Conservation (phyloP, 1,284 basidiomycete genomes). For the Moniliophthora roreri region DNA sequence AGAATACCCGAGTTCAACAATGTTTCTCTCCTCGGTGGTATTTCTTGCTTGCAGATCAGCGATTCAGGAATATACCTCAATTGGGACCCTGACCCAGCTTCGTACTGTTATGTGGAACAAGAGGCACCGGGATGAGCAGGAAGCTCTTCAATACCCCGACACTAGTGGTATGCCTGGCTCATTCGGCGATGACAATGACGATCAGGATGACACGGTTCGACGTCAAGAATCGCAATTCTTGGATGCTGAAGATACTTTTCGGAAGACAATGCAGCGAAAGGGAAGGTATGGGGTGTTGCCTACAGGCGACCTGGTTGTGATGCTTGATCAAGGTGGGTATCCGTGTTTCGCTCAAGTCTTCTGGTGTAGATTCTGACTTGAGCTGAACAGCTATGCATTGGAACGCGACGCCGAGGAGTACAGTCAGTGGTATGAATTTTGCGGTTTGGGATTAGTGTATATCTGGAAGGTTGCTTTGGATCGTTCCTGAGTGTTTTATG, state of each 20-base stretch:
- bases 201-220: neutral
- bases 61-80: conserved; percentile 50
- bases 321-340: too few species aligned
- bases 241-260: neutral
- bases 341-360: neutral
- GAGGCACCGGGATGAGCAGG: too few species aligned
- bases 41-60: conserved; percentile 61
- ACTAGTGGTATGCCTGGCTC: neutral
- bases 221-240: neutral
- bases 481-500: too few species aligned
- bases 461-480: too few species aligned
- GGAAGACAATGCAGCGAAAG: neutral
- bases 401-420: neutral
- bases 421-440: neutral
- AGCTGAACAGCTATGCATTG: neutral
- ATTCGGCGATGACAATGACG: neutral
- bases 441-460: neutral
- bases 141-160: too few species aligned
- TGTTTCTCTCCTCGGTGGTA: conserved; percentile 28
- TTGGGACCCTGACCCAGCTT: conserved; percentile 35
- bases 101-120: neutral
- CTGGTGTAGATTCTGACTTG: neutral
- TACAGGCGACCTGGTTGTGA: neutral
- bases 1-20: conserved; percentile 39
- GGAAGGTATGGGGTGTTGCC: neutral